Evolutionary conservation across 2,329 filamentous ascomycete genomes (phyloP).

Genomic region (Pyrenophora seminiperda): DNA sequence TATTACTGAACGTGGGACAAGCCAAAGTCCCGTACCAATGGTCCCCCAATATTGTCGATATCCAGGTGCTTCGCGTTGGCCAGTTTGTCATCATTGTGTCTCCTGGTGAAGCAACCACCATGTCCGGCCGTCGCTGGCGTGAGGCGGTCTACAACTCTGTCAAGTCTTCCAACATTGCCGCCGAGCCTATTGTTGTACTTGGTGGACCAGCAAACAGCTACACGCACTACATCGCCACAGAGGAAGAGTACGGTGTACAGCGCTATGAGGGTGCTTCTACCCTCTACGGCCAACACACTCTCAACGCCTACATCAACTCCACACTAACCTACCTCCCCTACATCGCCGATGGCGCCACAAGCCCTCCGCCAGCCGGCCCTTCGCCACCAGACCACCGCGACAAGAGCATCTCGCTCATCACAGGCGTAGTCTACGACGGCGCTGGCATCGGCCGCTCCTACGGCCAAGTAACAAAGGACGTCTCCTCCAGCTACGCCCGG

Average conservation of each 20-base stretch:
- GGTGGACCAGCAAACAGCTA: slow-evolving; percentile 92
- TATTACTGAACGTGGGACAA: slow-evolving; percentile 87
- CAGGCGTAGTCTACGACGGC: slow-evolving; percentile 75
- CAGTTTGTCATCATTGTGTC: slow-evolving; percentile 83
- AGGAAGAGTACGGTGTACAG: slow-evolving; percentile 81
- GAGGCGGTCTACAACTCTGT: slow-evolving; percentile 41
- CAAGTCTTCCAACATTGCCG: slow-evolving; percentile 27
- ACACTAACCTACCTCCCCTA: slow-evolving; percentile 74
- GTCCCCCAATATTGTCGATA: slow-evolving; percentile 89
- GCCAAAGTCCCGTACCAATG: slow-evolving; percentile 79
- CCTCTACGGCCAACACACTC: slow-evolving; percentile 79
- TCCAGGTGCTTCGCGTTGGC: slow-evolving; percentile 83
- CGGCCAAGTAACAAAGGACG: slow-evolving; percentile 66
- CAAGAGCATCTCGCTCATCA: slow-evolving; percentile 78
- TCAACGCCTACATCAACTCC: slow-evolving; percentile 86
- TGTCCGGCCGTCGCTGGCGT: slow-evolving; percentile 91
- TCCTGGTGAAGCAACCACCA: slow-evolving; percentile 87
- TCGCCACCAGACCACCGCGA: slow-evolving; percentile 78
- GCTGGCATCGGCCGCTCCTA: slow-evolving; percentile 69
- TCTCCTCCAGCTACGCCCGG: slow-evolving; percentile 61
- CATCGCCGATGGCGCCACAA: slow-evolving; percentile 55
- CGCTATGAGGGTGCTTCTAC: slow-evolving; percentile 96
- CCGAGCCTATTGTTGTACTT: slow-evolving; percentile 69
- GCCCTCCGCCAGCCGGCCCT: slow-evolving; percentile 58
- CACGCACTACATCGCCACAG: slow-evolving; percentile 78